Conservation (phyloP, 2,329 filamentous ascomycete species). For the Alternaria novae-zelandiae region DNA sequence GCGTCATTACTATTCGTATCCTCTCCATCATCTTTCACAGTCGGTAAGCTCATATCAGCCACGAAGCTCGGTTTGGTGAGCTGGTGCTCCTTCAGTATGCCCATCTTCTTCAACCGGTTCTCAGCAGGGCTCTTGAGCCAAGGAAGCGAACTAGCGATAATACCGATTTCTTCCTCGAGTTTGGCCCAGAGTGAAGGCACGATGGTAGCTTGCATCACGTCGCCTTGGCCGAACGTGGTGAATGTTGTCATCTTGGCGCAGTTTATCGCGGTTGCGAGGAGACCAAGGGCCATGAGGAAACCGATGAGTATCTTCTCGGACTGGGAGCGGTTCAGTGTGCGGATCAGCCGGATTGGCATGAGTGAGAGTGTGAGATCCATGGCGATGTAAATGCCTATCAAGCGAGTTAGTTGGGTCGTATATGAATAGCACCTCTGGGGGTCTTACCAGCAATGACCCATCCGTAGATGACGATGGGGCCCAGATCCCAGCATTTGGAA, state of each 20-base stretch:
- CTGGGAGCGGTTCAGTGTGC: constrained; percentile 25
- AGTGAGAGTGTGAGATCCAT: constrained; percentile 37
- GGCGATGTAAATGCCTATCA: constrained; percentile 27
- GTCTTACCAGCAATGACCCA: constrained; percentile 33
- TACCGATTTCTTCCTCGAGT: constrained; percentile 34
- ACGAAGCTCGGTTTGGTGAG: constrained; percentile 28
- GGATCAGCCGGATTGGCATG: constrained; percentile 33
- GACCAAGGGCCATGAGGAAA: constrained; percentile 30
- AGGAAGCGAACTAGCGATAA: constrained; percentile 35
- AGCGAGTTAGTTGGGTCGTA: background rate
- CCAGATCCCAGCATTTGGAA: constrained; percentile 30
- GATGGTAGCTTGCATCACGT: constrained; percentile 34
- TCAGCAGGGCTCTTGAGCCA: constrained; percentile 31
- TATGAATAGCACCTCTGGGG: background rate
- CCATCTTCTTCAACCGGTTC: constrained; percentile 24
- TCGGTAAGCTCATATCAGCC: constrained; percentile 12
- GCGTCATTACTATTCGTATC: constrained; percentile 11
- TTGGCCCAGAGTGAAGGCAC: constrained; percentile 33
- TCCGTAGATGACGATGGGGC: constrained; percentile 27
- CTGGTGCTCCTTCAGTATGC: constrained; percentile 25
- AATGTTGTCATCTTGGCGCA: constrained; percentile 36
- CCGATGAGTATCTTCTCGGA: constrained; percentile 35
- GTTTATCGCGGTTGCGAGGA: constrained; percentile 29
- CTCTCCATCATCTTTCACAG: constrained; percentile 6
- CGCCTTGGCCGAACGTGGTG: constrained; percentile 27